These are phyloP conservation scores for Penicillium sp. DNA, from an alignment of 2,329 filamentous ascomycete genomes.

Conservation along the genomic window DNA sequence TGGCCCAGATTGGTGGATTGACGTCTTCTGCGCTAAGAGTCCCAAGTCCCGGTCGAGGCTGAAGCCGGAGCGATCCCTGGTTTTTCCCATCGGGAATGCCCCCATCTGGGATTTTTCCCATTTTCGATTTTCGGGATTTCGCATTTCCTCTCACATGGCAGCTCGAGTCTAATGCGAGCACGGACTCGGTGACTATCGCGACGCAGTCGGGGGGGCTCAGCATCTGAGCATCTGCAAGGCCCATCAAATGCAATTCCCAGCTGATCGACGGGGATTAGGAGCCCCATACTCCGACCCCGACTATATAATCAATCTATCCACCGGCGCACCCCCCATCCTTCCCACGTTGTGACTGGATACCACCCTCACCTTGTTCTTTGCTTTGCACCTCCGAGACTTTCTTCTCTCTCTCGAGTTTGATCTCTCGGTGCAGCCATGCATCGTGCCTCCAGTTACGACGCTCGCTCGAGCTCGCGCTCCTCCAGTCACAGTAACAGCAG, in stretches of 20 bases:
- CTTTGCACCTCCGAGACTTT: neutral
- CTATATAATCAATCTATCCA: conserved; percentile 29
- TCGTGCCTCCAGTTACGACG: conserved; percentile 31
- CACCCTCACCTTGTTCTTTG: neutral
- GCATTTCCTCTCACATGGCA: conserved; percentile 19
- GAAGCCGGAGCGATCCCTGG: conserved; percentile 16
- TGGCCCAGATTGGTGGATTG: conserved; percentile 17
- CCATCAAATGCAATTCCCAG: conserved; percentile 13
- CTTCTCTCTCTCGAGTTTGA: conserved; percentile 3
- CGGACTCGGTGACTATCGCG: conserved; percentile 19
- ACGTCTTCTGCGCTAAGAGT: conserved; percentile 2
- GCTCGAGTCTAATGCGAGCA: conserved; percentile 20
- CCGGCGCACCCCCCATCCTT: conserved; percentile 7
- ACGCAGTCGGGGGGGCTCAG: conserved; percentile 14
- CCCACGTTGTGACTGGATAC: conserved; percentile 1
- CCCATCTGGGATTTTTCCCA: neutral
- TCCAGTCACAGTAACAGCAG: conserved; percentile 78
- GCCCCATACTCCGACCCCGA: conserved; percentile 19
- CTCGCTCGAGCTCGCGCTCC: conserved; percentile 53
- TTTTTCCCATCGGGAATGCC: neutral
- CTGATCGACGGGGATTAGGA: conserved; percentile 24
- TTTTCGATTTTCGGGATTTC: conserved; percentile 1
- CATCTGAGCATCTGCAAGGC: conserved; percentile 26
- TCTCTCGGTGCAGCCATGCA: too few relatives aligned
- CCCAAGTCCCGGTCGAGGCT: conserved; percentile 17